A percentile compares a stretch with the other conserved stretches of the same genome.
Conservation (phyloP, 352 stramenopile species). For the Nothophytophthora sp. region DNA sequence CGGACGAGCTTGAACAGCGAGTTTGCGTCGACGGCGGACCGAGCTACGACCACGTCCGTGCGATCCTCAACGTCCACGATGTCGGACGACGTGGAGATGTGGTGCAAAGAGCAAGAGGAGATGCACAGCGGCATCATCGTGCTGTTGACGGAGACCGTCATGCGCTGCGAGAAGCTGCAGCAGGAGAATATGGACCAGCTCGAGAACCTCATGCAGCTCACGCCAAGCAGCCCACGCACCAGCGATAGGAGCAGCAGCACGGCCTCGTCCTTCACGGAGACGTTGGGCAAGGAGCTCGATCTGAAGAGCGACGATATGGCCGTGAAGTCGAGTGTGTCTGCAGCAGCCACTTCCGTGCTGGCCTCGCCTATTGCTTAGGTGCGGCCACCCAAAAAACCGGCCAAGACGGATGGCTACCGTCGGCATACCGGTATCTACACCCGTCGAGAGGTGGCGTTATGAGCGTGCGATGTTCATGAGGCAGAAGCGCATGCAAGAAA, state of each 20-base stretch:
- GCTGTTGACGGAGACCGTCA: slow-evolving; percentile 79
- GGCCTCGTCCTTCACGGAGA: slow-evolving; percentile 21
- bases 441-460: no score
- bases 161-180: slow-evolving; percentile 80
- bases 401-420: no score
- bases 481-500: no score
- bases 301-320: slow-evolving; percentile 10
- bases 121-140: slow-evolving; percentile 86
- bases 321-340: slow-evolving; percentile 8
- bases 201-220: slow-evolving; percentile 81
- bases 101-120: slow-evolving; percentile 81
- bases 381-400: no score
- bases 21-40: slow-evolving; percentile 15
- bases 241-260: slow-evolving; percentile 26
- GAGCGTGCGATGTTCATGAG: no score
- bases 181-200: slow-evolving; percentile 85
- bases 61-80: slow-evolving; percentile 58
- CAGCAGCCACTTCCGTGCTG: background rate
- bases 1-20: slow-evolving; percentile 4
- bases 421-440: no score
- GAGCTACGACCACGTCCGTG: slow-evolving; percentile 44
- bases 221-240: slow-evolving; percentile 22
- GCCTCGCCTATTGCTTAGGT: background rate
- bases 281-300: slow-evolving; percentile 10
- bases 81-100: slow-evolving; percentile 79